Evolutionary conservation across 2,329 filamentous ascomycete genomes (phyloP).

Genomic region (Cladophialophora carrionii): DNA sequence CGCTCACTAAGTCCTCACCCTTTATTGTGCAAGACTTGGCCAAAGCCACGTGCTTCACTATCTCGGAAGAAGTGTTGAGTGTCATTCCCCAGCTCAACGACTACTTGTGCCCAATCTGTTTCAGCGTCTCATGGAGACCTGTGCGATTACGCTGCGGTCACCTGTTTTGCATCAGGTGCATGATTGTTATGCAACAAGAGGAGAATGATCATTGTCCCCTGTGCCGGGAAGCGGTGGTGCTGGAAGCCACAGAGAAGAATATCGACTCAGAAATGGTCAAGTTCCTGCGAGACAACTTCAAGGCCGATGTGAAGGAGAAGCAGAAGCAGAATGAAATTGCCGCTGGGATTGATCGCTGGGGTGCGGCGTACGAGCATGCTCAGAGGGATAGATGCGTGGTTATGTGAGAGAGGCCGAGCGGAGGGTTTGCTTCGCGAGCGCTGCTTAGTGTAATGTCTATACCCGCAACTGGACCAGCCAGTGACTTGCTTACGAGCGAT

Average conservation of each 20-base stretch:
- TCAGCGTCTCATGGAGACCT: constrained; percentile 76
- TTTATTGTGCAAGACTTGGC: constrained; percentile 65
- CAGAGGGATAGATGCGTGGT: constrained; percentile 44
- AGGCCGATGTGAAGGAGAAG: constrained; percentile 69
- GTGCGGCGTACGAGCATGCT: constrained; percentile 61
- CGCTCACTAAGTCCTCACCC: constrained; percentile 27
- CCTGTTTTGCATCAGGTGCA: constrained; percentile 80
- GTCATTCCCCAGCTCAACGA: constrained; percentile 82
- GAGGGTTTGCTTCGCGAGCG: background rate
- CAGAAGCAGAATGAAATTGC: constrained; percentile 73
- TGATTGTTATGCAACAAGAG: constrained; percentile 76
- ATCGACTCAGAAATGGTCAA: constrained; percentile 69
- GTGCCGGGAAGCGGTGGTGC: constrained; percentile 72
- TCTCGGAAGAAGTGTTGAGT: constrained; percentile 71
- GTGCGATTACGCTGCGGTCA: constrained; percentile 76
- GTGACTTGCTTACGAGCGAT: background rate
- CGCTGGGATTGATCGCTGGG: constrained; percentile 72
- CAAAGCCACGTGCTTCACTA: constrained; percentile 73
- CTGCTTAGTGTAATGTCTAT: background rate
- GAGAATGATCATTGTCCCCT: constrained; percentile 72
- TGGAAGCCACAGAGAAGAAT: constrained; percentile 69
- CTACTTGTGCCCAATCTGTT: constrained; percentile 80
- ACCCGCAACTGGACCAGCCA: background rate
- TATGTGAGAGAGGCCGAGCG: constrained; percentile 32
- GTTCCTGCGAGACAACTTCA: constrained; percentile 76